Evolutionary conservation across 106 monocot genomes (phyloP).

Genomic region (Dactylorhiza incarnata): DNA sequence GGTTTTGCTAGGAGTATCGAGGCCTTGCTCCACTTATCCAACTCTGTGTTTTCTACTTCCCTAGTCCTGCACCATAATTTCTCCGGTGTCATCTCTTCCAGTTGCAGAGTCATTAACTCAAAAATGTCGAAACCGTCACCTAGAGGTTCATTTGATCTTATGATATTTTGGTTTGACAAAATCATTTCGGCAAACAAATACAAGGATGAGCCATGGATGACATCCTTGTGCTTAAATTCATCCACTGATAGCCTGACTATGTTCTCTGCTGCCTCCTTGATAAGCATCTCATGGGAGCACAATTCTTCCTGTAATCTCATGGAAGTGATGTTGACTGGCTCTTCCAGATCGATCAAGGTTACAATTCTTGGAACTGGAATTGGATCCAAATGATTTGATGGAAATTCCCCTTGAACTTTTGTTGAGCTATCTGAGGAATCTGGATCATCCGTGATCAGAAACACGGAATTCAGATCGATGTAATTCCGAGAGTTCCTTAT

Average conservation of each 20-base stretch:
- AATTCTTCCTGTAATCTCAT: slow-evolving; percentile 7
- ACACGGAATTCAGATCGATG: slow-evolving; percentile 48
- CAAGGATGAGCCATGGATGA: slow-evolving; percentile 11
- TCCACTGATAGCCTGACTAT: slow-evolving; percentile 36
- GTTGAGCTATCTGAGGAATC: slow-evolving; percentile 7
- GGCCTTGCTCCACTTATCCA: slow-evolving; percentile 11
- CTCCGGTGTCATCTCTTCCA: slow-evolving; percentile 48
- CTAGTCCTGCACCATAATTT: slow-evolving; percentile 17
- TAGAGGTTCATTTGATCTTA: background rate
- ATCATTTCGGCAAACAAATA: slow-evolving; percentile 52
- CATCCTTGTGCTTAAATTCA: background rate
- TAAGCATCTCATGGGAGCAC: slow-evolving; percentile 1
- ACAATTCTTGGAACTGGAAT: slow-evolving; percentile 1
- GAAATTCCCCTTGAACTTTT: slow-evolving; percentile 4
- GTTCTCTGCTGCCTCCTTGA: slow-evolving; percentile 41
- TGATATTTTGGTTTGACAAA: slow-evolving; percentile 11
- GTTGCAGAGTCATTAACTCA: slow-evolving; percentile 55
- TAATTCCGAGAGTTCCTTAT: background rate
- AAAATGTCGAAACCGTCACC: slow-evolving; percentile 52
- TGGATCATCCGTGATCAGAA: slow-evolving; percentile 8
- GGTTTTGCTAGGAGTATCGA: slow-evolving; percentile 28
- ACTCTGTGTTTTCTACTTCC: slow-evolving; percentile 1
- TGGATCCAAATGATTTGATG: background rate
- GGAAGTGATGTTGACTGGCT: background rate
- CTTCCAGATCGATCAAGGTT: slow-evolving; percentile 40